Evolutionary conservation across 1,284 basidiomycete species (phyloP).

Genomic region (Microbotryomycetes sp.): DNA sequence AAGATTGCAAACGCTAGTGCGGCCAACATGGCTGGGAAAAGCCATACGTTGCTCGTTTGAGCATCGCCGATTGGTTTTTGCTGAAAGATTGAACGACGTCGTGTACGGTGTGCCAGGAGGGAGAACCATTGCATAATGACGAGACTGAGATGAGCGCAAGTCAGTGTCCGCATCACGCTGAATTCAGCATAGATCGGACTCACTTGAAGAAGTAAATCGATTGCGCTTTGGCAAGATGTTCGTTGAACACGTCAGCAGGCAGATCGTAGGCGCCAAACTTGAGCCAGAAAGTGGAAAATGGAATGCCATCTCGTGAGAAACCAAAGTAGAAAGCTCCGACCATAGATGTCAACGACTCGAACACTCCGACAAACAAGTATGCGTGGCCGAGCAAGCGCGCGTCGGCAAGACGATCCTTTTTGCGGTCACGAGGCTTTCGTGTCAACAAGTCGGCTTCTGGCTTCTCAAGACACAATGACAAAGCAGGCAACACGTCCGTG

Average conservation of each 20-base stretch:
- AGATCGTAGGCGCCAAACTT: constrained; percentile 49
- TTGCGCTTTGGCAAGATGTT: constrained; percentile 49
- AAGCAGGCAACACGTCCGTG: constrained; percentile 53
- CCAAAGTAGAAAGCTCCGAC: constrained; percentile 46
- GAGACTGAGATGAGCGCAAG: constrained; percentile 54
- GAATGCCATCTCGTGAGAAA: constrained; percentile 46
- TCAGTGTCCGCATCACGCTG: neutral
- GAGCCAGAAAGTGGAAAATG: constrained; percentile 52
- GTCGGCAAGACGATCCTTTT: constrained; percentile 48
- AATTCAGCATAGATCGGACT: neutral
- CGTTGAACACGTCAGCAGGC: constrained; percentile 42
- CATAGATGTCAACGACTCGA: constrained; percentile 53
- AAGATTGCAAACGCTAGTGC: constrained; percentile 47
- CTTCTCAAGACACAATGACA: constrained; percentile 55
- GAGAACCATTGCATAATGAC: constrained; percentile 65
- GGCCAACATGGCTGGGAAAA: constrained; percentile 50
- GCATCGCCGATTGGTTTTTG: constrained; percentile 46
- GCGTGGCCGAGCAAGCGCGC: constrained; percentile 56
- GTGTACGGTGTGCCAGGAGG: constrained; percentile 50
- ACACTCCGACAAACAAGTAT: constrained; percentile 57
- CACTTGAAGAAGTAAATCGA: constrained; percentile 43
- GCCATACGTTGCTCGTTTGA: constrained; percentile 43
- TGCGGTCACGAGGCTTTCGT: constrained; percentile 59
- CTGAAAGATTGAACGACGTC: constrained; percentile 50
- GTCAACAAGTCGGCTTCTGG: constrained; percentile 54